These are phyloP conservation scores for Globisporangium cederbergense DNA, from an alignment of 352 stramenopile genomes.

Conservation along the genomic window DNA sequence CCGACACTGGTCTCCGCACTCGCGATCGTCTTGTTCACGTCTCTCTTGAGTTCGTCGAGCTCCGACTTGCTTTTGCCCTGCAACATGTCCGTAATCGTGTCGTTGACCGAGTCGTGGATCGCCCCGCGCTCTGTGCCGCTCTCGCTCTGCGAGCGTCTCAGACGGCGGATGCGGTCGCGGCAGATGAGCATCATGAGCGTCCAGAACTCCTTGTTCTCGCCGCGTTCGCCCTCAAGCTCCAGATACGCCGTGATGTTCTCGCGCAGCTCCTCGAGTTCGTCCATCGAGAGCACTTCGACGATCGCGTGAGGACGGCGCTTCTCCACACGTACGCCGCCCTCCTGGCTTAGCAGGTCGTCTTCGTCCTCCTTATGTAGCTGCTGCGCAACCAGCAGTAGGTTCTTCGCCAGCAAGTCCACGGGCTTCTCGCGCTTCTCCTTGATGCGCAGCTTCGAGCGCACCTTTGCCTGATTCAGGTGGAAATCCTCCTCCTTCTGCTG, in stretches of 20 bases:
- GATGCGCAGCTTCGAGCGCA: slow-evolving; percentile 88
- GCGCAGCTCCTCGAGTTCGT: slow-evolving; percentile 80
- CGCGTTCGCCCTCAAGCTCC: slow-evolving; percentile 75
- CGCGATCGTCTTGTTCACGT: slow-evolving; percentile 69
- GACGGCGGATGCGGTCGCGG: slow-evolving; percentile 62
- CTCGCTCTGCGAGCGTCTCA: slow-evolving; percentile 58
- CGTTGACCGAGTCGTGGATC: slow-evolving; percentile 83
- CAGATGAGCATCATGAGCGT: slow-evolving; percentile 74
- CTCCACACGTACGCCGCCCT: slow-evolving; percentile 74
- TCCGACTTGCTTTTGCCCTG: slow-evolving; percentile 60
- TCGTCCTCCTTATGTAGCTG: slow-evolving; percentile 67
- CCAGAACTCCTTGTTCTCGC: slow-evolving; percentile 86
- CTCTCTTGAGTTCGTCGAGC: slow-evolving; percentile 45
- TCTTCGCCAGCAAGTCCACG: slow-evolving; percentile 98
- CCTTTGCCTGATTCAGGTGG: slow-evolving; percentile 91
- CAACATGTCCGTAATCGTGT: slow-evolving; percentile 90
- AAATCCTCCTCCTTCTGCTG: slow-evolving; percentile 98
- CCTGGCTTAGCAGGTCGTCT: slow-evolving; percentile 65
- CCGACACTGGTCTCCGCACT: slow-evolving; percentile 48
- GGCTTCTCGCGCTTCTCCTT: slow-evolving; percentile 92
- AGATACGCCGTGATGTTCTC: slow-evolving; percentile 90
- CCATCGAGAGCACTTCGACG: slow-evolving; percentile 73
- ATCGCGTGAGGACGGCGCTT: slow-evolving; percentile 64
- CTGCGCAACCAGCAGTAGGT: slow-evolving; percentile 94
- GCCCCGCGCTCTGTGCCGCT: slow-evolving; percentile 71